Evolutionary conservation across 345 rosid genomes (phyloP).

Genomic region (Gossypium herbaceum): DNA sequence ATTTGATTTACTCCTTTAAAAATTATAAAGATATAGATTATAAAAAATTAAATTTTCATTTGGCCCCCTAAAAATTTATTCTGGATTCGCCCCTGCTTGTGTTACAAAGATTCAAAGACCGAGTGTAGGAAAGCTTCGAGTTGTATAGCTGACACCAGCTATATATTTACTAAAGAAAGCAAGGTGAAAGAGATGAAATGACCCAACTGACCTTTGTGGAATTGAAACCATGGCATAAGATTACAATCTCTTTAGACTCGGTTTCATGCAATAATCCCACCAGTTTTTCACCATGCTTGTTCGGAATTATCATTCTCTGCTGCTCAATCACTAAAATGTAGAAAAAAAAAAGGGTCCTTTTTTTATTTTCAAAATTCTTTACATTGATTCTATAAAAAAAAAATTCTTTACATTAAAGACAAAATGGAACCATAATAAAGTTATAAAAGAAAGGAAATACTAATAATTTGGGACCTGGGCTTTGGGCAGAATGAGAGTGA

Average conservation of each 20-base stretch:
- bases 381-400: too few relatives aligned
- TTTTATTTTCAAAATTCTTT: neutral
- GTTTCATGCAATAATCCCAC: conserved; percentile 72
- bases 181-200: neutral
- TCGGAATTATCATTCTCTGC: conserved; percentile 38
- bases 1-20: too few relatives aligned
- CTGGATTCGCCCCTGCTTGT: neutral
- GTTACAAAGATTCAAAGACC: neutral
- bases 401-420: neutral
- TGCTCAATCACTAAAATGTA: conserved; percentile 17
- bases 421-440: neutral
- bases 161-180: neutral
- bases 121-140: neutral
- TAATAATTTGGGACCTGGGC: neutral
- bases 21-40: too few relatives aligned
- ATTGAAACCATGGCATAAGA: conserved; percentile 76
- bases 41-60: too few relatives aligned
- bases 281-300: conserved; percentile 55
- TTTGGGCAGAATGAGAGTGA: neutral
- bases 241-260: conserved; percentile 52
- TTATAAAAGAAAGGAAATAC: neutral
- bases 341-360: neutral
- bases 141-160: neutral
- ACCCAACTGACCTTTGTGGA: conserved; percentile 47
- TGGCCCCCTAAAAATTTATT: too few relatives aligned